phyloP scores from a whole-genome alignment of 2,329 filamentous ascomycete species.

The Huntiella decipiens region DNA sequence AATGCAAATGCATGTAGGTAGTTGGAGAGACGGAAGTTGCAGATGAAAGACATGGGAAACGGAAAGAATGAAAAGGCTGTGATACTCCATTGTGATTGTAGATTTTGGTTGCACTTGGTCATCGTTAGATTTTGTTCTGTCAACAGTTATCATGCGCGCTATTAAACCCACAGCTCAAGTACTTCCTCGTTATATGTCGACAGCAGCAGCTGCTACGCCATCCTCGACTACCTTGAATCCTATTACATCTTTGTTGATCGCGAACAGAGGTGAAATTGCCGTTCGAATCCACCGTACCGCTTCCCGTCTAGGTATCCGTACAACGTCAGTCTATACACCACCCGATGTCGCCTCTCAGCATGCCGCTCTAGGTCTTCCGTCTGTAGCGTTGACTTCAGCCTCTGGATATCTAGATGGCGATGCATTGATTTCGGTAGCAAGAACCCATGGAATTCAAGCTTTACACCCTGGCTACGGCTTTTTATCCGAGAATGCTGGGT shows the following conservation, averaged over 20 bases:
- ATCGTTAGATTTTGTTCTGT: neutral
- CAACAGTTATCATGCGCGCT: neutral
- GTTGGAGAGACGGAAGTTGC: too few relatives aligned
- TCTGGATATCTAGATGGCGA: constrained; percentile 84
- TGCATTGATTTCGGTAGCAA: constrained; percentile 74
- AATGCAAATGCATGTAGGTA: too few relatives aligned
- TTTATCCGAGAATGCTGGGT: constrained; percentile 79
- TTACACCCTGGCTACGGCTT: constrained; percentile 96
- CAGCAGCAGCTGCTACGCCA: neutral
- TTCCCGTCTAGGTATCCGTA: constrained; percentile 70
- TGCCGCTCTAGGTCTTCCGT: constrained; percentile 64
- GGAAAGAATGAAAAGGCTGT: too few relatives aligned
- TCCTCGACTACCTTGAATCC: constrained; percentile 20
- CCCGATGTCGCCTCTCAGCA: constrained; percentile 78
- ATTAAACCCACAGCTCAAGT: neutral
- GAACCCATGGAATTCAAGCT: constrained; percentile 68
- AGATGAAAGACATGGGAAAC: too few relatives aligned
- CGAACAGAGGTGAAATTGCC: constrained; percentile 92
- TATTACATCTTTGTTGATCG: constrained; percentile 72
- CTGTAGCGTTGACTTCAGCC: constrained; percentile 56
- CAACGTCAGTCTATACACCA: constrained; percentile 88
- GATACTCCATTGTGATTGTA: neutral
- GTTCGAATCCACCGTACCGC: constrained; percentile 83
- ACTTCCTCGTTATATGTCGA: neutral
- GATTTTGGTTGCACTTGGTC: neutral